Evolutionary conservation across 306 rosid species (phyloP).

Genomic region (Luffa aegyptiaca): DNA sequence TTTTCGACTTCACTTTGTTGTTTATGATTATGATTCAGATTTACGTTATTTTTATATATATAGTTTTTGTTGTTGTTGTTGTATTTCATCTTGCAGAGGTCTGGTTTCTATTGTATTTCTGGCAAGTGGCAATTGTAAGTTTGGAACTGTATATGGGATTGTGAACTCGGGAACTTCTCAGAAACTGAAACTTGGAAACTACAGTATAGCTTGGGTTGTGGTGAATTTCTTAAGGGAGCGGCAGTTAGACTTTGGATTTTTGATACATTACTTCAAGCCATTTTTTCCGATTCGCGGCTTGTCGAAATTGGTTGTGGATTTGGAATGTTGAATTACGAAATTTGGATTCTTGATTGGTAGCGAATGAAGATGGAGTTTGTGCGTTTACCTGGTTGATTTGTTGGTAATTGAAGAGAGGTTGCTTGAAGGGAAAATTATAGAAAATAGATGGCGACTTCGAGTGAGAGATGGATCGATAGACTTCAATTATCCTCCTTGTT

Average conservation of each 20-base stretch:
- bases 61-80: neutral
- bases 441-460: slow-evolving; percentile 39
- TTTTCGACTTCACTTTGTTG: neutral
- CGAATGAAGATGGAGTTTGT: slow-evolving; percentile 24
- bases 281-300: neutral
- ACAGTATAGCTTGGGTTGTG: neutral
- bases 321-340: slow-evolving; percentile 45
- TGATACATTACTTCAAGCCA: neutral
- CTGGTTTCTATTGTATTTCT: neutral
- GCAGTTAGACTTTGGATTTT: slow-evolving; percentile 1
- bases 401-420: slow-evolving; percentile 8
- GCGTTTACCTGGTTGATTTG: slow-evolving; percentile 8
- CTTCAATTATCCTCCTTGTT: slow-evolving; percentile 70
- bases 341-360: slow-evolving; percentile 57
- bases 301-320: neutral
- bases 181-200: neutral
- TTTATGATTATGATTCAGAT: neutral
- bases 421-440: slow-evolving; percentile 2
- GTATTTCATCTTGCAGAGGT: neutral
- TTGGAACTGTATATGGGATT: neutral
- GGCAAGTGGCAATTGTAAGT: neutral
- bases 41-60: neutral
- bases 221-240: slow-evolving; percentile 1
- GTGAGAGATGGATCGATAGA: slow-evolving; percentile 69
- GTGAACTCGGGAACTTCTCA: neutral